These are phyloP conservation scores for Calonectria crousiana DNA, from an alignment of 2,329 filamentous ascomycete genomes.

Conservation along the genomic window DNA sequence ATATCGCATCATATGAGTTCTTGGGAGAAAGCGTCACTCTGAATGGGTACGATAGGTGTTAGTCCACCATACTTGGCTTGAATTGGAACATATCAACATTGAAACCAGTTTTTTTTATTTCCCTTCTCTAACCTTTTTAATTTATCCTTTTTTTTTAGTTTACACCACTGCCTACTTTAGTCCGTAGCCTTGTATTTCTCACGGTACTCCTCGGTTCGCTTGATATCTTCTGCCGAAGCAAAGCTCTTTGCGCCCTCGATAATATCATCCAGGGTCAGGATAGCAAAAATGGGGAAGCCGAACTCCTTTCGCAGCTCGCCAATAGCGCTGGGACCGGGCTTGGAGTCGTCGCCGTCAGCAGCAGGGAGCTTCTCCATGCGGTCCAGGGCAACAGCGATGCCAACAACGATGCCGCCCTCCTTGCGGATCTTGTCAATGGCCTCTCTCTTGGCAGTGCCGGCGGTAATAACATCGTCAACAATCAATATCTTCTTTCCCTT, in stretches of 20 bases:
- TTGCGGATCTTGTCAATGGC: constrained; percentile 89
- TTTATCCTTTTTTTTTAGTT: constrained; percentile 6
- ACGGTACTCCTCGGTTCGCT: constrained; percentile 80
- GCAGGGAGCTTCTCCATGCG: constrained; percentile 84
- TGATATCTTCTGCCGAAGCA: constrained; percentile 72
- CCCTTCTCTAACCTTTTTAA: not conserved
- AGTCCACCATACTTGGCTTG: not conserved
- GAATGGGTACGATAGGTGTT: not conserved
- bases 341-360: constrained; percentile 73
- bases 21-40: not conserved
- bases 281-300: constrained; percentile 84
- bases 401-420: constrained; percentile 86
- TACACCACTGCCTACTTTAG: constrained; percentile 43
- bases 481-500: constrained; percentile 89
- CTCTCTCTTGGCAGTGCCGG: constrained; percentile 93
- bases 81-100: not conserved
- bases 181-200: constrained; percentile 72
- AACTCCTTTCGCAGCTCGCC: constrained; percentile 87
- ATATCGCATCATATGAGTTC: not conserved
- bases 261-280: constrained; percentile 87
- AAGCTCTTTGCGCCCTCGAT: constrained; percentile 75
- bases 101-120: not conserved
- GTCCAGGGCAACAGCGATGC: constrained; percentile 90
- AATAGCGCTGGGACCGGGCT: constrained; percentile 82
- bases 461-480: constrained; percentile 97